Percentiles rank a stretch among this genome's conserved stretches.
phyloP scores from a whole-genome alignment of 2,329 filamentous ascomycete species.

The Aaosphaeria arxii region DNA sequence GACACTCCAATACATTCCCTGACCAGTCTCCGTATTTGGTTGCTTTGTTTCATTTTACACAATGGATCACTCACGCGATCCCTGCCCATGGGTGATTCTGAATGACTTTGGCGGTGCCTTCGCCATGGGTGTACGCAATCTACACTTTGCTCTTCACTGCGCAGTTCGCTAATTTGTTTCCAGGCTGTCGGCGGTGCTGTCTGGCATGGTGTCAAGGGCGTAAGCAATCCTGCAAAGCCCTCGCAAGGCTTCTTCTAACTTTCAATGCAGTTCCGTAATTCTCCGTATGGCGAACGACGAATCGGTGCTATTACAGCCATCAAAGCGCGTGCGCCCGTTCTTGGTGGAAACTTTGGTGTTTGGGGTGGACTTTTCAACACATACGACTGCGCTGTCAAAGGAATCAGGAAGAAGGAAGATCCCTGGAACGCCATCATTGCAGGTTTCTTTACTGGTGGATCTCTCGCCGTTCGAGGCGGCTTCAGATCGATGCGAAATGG shows the following conservation, averaged over 20 bases:
- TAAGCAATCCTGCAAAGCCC: slow-evolving; percentile 43
- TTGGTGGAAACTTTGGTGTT: slow-evolving; percentile 94
- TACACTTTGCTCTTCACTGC: neutral
- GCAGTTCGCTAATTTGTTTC: slow-evolving; percentile 8
- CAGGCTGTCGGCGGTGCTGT: slow-evolving; percentile 53
- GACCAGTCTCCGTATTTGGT: no score
- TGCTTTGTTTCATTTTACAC: slow-evolving; percentile 4
- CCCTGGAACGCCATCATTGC: slow-evolving; percentile 95
- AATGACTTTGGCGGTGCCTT: slow-evolving; percentile 98
- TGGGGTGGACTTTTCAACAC: slow-evolving; percentile 94
- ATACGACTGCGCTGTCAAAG: slow-evolving; percentile 94
- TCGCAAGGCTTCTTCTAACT: neutral
- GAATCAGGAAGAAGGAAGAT: slow-evolving; percentile 81
- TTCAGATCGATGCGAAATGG: slow-evolving; percentile 86
- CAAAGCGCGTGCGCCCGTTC: slow-evolving; percentile 89
- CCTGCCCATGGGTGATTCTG: slow-evolving; percentile 93
- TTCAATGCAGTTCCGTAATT: slow-evolving; percentile 29
- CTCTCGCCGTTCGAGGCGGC: slow-evolving; percentile 84
- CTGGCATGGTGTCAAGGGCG: slow-evolving; percentile 97
- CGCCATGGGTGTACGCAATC: slow-evolving; percentile 79
- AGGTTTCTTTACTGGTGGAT: slow-evolving; percentile 84
- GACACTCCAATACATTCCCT: no score
- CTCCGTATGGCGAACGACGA: slow-evolving; percentile 77
- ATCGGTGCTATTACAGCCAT: slow-evolving; percentile 91
- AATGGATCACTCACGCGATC: slow-evolving; percentile 96